These are phyloP conservation scores for Rhododendron henanense DNA, from an alignment of 148 eudicot genomes.

Conservation along the genomic window DNA sequence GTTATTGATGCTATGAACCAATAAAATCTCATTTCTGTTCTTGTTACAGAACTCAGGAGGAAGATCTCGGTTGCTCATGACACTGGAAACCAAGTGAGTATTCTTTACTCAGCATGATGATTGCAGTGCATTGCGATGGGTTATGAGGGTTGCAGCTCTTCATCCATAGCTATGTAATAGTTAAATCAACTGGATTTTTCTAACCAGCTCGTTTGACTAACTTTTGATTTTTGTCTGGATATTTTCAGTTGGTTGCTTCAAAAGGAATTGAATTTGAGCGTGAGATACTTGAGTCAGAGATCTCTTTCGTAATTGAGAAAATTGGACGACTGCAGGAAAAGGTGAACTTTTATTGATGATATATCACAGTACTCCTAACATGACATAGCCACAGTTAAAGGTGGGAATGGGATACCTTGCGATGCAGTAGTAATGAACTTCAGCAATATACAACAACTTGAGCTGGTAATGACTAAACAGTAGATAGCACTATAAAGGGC, in stretches of 20 bases:
- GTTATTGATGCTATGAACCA: background rate
- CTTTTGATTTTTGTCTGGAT: conserved; percentile 4
- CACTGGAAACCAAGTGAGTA: conserved; percentile 58
- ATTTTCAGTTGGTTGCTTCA: conserved; percentile 42
- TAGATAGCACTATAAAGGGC: background rate
- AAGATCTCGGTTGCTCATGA: conserved; percentile 16
- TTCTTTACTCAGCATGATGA: conserved; percentile 8
- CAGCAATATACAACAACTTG: background rate
- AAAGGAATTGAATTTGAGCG: conserved; percentile 69
- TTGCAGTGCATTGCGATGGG: background rate
- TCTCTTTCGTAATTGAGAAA: conserved; percentile 62
- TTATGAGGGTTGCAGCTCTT: background rate
- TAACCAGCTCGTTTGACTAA: background rate
- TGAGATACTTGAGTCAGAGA: conserved; percentile 77
- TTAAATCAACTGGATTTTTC: conserved; percentile 1
- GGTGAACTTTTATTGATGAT: conserved; percentile 35
- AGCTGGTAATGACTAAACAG: background rate
- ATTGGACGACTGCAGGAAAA: conserved; percentile 57
- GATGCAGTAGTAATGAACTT: background rate
- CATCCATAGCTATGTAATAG: background rate
- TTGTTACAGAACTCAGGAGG: conserved; percentile 23
- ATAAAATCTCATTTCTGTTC: background rate
- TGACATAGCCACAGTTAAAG: background rate
- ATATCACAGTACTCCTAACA: background rate
- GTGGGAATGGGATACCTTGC: background rate